phyloP scores from a whole-genome alignment of 2,329 filamentous ascomycete genomes.

The Elsinoe fawcettii region DNA sequence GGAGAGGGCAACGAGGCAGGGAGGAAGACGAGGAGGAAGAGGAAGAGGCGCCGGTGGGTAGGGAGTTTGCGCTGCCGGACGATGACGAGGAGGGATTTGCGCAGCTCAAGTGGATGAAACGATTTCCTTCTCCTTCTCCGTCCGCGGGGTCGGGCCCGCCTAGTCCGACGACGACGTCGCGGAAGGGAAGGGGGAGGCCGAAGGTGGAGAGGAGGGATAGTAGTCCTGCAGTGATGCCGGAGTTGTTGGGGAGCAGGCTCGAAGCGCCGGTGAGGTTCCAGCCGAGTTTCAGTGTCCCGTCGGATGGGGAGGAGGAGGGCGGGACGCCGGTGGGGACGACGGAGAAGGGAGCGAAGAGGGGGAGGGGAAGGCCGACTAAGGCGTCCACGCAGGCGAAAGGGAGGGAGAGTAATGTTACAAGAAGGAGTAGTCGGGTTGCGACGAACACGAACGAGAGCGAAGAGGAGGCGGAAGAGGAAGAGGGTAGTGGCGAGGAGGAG shows the following conservation, averaged over 20 bases:
- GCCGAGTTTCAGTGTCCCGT: conserved; percentile 23
- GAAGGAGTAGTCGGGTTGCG: conserved; percentile 7
- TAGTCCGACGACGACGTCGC: conserved; percentile 4
- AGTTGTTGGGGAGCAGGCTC: conserved; percentile 26
- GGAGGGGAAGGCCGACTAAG: not conserved
- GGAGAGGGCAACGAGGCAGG: conserved; percentile 17
- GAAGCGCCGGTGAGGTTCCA: conserved; percentile 29
- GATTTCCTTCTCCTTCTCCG: not conserved
- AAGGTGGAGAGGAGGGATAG: conserved; percentile 10
- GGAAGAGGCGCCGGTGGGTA: not conserved
- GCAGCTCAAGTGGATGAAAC: conserved; percentile 5
- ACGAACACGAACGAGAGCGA: conserved; percentile 9
- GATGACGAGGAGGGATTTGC: conserved; percentile 7
- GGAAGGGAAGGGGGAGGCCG: not conserved
- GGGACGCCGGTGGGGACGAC: not conserved
- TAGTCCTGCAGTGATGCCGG: conserved; percentile 23
- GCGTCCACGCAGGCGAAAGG: not conserved
- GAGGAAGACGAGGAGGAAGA: conserved; percentile 20
- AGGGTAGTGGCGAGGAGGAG: not conserved
- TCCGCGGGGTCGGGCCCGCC: conserved; percentile 5
- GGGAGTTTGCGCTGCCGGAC: not conserved
- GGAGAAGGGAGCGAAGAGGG: not conserved
- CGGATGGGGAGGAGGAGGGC: not conserved
- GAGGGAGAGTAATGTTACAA: not conserved
- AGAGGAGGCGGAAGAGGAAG: conserved; percentile 12